Percentiles rank a stretch among this genome's conserved stretches.
phyloP scores from a whole-genome alignment of 2,329 filamentous ascomycete species.

The Periconia sp. region DNA sequence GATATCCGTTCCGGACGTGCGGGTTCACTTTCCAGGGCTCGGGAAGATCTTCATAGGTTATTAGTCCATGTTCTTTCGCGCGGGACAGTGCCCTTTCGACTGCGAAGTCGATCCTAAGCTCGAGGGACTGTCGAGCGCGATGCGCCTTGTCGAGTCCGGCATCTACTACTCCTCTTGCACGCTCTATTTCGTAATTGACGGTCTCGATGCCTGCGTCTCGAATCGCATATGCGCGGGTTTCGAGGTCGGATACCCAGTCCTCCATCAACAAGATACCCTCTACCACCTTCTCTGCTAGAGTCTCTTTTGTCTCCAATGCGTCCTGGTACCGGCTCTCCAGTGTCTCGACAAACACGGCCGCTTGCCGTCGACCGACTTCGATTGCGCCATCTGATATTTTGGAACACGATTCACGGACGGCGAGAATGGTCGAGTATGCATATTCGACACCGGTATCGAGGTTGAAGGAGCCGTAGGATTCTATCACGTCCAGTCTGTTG shows the following conservation, averaged over 20 bases:
- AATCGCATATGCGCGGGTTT: conserved; percentile 79
- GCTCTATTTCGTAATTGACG: conserved; percentile 78
- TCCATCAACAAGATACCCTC: conserved; percentile 88
- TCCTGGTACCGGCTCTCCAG: conserved; percentile 88
- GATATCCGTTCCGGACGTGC: conserved; percentile 89
- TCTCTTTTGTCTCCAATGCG: conserved; percentile 81
- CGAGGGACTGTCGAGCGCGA: conserved; percentile 70
- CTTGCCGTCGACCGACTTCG: conserved; percentile 80
- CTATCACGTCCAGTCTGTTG: conserved; percentile 83
- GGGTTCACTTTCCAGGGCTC: conserved; percentile 94
- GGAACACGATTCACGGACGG: conserved; percentile 86
- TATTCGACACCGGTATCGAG: conserved; percentile 84
- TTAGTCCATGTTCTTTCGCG: conserved; percentile 80
- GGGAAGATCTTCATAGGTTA: conserved; percentile 89
- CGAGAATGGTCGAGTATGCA: conserved; percentile 83
- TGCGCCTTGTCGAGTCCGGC: conserved; percentile 83
- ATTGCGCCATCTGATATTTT: conserved; percentile 89
- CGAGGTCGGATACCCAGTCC: conserved; percentile 82
- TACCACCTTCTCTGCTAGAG: conserved; percentile 88
- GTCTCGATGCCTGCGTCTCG: conserved; percentile 79
- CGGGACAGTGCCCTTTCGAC: conserved; percentile 77
- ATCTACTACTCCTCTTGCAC: conserved; percentile 77
- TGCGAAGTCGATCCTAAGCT: conserved; percentile 75
- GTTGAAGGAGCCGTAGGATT: conserved; percentile 82
- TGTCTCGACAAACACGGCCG: conserved; percentile 90